A percentile compares a stretch with the other conserved stretches of the same genome.
Evolutionary conservation across 495 filamentous ascomycete species (phyloP).

Genomic region (Neurospora tetrasperma): DNA sequence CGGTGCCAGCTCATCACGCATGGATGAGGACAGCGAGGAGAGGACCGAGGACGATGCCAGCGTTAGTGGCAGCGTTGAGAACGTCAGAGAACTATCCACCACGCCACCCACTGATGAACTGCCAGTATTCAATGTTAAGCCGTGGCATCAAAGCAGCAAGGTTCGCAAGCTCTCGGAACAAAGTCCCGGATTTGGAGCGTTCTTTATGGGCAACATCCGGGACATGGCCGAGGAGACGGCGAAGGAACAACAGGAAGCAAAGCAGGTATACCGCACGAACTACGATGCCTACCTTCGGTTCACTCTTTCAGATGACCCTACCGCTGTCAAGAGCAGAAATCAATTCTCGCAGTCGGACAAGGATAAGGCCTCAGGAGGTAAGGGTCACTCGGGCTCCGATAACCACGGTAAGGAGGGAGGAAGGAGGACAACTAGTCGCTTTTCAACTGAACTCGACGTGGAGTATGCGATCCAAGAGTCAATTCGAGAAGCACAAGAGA

Average conservation of each 20-base stretch:
- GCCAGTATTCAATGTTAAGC: conserved; percentile 30
- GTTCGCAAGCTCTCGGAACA: conserved; percentile 23
- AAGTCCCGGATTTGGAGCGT: conserved; percentile 21
- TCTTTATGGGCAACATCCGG: conserved; percentile 22
- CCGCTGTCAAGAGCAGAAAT: conserved; percentile 35
- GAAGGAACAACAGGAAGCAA: conserved; percentile 20
- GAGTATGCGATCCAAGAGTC: conserved; percentile 69
- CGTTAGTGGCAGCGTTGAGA: conserved; percentile 40
- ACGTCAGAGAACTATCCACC: conserved; percentile 34
- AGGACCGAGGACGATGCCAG: conserved; percentile 54
- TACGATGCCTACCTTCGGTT: conserved; percentile 40
- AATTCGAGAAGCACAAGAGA: conserved; percentile 63
- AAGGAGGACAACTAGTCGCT: conserved; percentile 43
- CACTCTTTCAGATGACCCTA: conserved; percentile 41
- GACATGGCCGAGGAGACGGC: conserved; percentile 13
- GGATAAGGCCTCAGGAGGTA: conserved; percentile 14
- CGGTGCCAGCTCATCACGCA: conserved; percentile 9
- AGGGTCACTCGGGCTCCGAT: conserved; percentile 34
- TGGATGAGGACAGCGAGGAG: conserved; percentile 35
- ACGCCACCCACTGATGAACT: conserved; percentile 41
- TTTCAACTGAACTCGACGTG: conserved; percentile 60
- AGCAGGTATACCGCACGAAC: conserved; percentile 26
- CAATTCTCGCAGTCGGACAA: conserved; percentile 24
- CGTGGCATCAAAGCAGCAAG: conserved; percentile 32
- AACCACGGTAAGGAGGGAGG: conserved; percentile 43